Evolutionary conservation across 164 flowering plant species (phyloP), one percentile per base, ranked within the genome.

Genomic region (Hamamelis virginiana): DNA sequence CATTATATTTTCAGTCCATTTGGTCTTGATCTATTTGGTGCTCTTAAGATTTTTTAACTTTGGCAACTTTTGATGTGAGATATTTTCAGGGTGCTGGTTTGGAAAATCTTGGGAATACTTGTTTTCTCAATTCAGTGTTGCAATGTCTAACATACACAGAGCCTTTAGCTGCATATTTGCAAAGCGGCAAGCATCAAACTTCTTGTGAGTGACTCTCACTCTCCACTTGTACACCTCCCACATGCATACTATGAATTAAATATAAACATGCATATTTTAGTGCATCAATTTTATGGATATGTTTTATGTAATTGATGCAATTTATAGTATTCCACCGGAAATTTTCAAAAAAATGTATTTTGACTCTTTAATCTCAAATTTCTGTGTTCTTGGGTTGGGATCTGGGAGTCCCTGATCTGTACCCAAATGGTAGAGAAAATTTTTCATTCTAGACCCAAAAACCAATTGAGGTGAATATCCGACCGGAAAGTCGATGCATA

Each of bases 71-170:
- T 53, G 33, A 22, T 47, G 1, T 75, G 41, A 55, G 62, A 21
- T 27, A 44, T 48, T 69, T 70, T 45, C 91, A 96, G 99, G 99
- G 99, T 44, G 99, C 99, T 74, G 98, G 99, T 50, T 72, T 96
- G 80, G 81, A 86, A 60, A 96, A 96, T 80, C 89, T 93, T 52
- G 98, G 99, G 58, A 96, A 91, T 65, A 93, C 99, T 51, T 96
- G 99, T 79, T 96, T 85, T 66, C 90, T 96, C 45, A 96, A 96
- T 79, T 91, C 99, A 2, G 99, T 96, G n/a, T 71, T 96, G 71
- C 99, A 93, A 68, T 96, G 99, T 72, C 76, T 96, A 74, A 96
- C 99, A 2, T 90, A 96, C 64, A 96, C 98, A 3, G 97, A 93
- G 81, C 99, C 99, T 59, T 75, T 96, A 26, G 99, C 90, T 1